A percentile compares a stretch with the other conserved stretches of the same genome.
Evolutionary conservation across 345 rosid genomes (phyloP).

Genomic region (Acer campestre): DNA sequence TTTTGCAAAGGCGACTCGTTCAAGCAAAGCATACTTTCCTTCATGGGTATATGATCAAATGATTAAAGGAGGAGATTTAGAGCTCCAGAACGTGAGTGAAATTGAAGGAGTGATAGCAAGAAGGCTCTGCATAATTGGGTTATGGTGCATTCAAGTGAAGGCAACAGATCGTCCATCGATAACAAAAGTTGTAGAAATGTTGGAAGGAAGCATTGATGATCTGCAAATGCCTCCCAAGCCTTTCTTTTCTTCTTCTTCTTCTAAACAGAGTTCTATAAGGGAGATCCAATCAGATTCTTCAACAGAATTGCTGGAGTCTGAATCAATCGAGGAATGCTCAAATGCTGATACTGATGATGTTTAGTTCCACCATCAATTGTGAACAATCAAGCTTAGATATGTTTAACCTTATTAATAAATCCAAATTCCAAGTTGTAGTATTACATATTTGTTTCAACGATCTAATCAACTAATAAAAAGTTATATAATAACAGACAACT

Average conservation of each 20-base stretch:
- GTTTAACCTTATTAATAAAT: too few relatives aligned
- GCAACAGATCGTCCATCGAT: background rate
- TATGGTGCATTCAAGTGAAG: background rate
- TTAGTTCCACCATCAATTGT: background rate
- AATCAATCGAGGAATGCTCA: background rate
- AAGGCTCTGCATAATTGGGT: background rate
- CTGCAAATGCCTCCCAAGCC: background rate
- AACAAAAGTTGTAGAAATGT: background rate
- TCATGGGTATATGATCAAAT: background rate
- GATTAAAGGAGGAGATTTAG: background rate
- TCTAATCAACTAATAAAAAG: too few relatives aligned
- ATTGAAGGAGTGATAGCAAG: background rate
- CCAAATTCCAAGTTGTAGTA: too few relatives aligned
- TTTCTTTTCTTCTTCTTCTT: background rate
- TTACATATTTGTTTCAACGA: too few relatives aligned
- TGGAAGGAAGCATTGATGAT: background rate
- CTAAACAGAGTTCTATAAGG: background rate
- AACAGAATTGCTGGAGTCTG: background rate
- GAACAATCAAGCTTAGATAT: background rate
- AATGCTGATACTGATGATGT: background rate
- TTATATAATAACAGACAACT: too few relatives aligned
- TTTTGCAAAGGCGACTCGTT: background rate
- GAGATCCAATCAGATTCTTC: background rate
- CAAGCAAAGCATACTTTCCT: background rate
- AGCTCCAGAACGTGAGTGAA: background rate